Evolutionary conservation across 345 rosid species (phyloP).

Genomic region (Pistacia integerrima): DNA sequence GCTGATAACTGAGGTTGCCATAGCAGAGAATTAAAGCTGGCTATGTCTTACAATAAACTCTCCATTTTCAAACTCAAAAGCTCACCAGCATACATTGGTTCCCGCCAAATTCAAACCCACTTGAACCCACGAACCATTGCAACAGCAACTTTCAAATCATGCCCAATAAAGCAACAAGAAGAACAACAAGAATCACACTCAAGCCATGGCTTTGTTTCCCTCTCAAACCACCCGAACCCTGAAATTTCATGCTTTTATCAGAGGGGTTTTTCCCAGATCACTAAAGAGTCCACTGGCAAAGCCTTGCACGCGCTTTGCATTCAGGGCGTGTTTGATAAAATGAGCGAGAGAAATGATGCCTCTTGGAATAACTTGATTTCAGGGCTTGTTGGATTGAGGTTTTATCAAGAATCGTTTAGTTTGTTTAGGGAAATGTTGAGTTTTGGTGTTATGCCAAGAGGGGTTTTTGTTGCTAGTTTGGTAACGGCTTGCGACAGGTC

Average conservation of each 20-base stretch:
- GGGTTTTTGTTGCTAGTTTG: conserved; percentile 71
- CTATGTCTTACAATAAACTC: conserved; percentile 16
- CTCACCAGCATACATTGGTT: neutral
- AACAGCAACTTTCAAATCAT: conserved; percentile 34
- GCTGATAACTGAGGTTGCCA: neutral
- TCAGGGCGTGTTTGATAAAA: conserved; percentile 75
- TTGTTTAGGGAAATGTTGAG: conserved; percentile 50
- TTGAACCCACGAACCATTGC: conserved; percentile 34
- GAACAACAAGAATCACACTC: conserved; percentile 3
- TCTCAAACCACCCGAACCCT: conserved; percentile 59
- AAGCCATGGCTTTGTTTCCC: conserved; percentile 32
- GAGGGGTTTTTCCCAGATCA: conserved; percentile 81
- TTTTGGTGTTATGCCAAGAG: conserved; percentile 53
- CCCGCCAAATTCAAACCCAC: conserved; percentile 26
- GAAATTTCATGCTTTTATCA: conserved; percentile 61
- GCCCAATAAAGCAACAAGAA: conserved; percentile 24
- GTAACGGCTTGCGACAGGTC: conserved; percentile 74
- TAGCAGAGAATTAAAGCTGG: conserved; percentile 30
- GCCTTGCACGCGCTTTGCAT: conserved; percentile 78
- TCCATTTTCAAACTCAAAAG: conserved; percentile 19
- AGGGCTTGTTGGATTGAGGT: conserved; percentile 58
- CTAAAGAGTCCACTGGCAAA: conserved; percentile 48
- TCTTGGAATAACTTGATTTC: conserved; percentile 91
- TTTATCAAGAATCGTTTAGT: conserved; percentile 41
- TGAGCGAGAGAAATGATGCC: conserved; percentile 62